Evolutionary conservation across 2,329 filamentous ascomycete species (phyloP), one percentile per base, ranked within the genome.

Genomic region (Daldinia sp.): DNA sequence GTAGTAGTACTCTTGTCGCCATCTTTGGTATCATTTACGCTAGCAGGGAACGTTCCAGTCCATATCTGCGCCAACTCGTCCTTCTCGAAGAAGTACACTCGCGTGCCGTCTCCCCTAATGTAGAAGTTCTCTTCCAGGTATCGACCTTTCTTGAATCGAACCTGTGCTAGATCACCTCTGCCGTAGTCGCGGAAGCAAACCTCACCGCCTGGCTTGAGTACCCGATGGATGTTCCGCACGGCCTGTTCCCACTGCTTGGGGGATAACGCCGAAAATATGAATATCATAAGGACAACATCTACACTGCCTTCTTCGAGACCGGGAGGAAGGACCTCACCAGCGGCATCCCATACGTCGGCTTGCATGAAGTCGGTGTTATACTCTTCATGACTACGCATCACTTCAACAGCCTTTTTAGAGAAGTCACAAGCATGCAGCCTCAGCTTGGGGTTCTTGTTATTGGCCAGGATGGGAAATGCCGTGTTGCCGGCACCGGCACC

Each of bases 101-200:
- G 88, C 3, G 96, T 99, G 1, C 96, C 96, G 79, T 99, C 96
- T 1, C 96, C 96, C 37, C 96, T 86, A 50, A 98, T 92, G 79
- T 99, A 99, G 76, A 99, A 99, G 78, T 98, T 99, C 81, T 98
- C 96, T 63, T 94, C 93, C 77, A 99, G 86, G 77, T 95, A 98
- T 44, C 96, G 87, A 12, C 93, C 93, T 82, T 97, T 98, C 82
- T 96, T 97, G 84, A 99, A 98, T 66, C 96, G 88, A 68, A 99
- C 96, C 83, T 99, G 96, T 18, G 96, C 95, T 69, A 99, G 85
- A 81, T 99, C 96, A 37, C 96, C 96, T 78, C 94, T 89, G 65
- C 96, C 96, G 82, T 99, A 99, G 81, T 99, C 96, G 75, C 96
- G 90, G 86, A 99, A 98, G 77, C 97, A 88, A 60, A 99, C 92